These are phyloP conservation scores for Diatrype stigma DNA, from an alignment of 2,329 filamentous ascomycete genomes.

Conservation along the genomic window DNA sequence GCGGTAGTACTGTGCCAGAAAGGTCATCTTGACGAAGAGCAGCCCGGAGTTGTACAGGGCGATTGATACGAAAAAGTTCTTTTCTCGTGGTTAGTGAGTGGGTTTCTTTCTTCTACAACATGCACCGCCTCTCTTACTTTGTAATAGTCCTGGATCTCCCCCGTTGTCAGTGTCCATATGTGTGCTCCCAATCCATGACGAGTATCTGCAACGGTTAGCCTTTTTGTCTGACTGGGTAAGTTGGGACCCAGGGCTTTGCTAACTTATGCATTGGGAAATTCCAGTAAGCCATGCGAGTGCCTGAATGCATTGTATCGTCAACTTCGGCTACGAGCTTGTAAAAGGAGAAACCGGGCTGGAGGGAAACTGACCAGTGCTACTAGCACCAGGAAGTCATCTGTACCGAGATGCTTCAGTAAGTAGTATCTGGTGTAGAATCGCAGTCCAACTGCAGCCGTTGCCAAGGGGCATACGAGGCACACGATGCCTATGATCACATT, in stretches of 20 bases:
- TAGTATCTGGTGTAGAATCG: slow-evolving; percentile 26
- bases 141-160: slow-evolving; percentile 12
- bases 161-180: slow-evolving; percentile 14
- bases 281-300: slow-evolving; percentile 17
- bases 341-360: slow-evolving; percentile 1
- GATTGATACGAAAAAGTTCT: slow-evolving; percentile 36
- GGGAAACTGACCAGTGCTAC: slow-evolving; percentile 31
- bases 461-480: slow-evolving; percentile 19
- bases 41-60: slow-evolving; percentile 33
- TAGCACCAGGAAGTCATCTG: slow-evolving; percentile 28
- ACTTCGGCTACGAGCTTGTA: no score
- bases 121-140: slow-evolving; percentile 7
- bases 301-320: slow-evolving; percentile 6
- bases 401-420: slow-evolving; percentile 25
- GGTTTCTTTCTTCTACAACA: neutral
- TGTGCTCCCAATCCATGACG: slow-evolving; percentile 19
- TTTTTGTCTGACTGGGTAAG: no score
- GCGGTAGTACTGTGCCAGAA: slow-evolving; percentile 35
- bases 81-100: neutral
- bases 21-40: slow-evolving; percentile 32
- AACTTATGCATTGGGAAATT: slow-evolving; percentile 18
- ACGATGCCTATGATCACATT: slow-evolving; percentile 20
- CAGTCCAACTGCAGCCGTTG: slow-evolving; percentile 21
- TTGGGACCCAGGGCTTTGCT: no score
- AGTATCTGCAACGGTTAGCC: slow-evolving; percentile 13